A percentile compares a stretch with the other conserved stretches of the same genome.
These are phyloP conservation scores for Zea luxurians DNA, from an alignment of 176 grass and related monocot species.

Conservation along the genomic window DNA sequence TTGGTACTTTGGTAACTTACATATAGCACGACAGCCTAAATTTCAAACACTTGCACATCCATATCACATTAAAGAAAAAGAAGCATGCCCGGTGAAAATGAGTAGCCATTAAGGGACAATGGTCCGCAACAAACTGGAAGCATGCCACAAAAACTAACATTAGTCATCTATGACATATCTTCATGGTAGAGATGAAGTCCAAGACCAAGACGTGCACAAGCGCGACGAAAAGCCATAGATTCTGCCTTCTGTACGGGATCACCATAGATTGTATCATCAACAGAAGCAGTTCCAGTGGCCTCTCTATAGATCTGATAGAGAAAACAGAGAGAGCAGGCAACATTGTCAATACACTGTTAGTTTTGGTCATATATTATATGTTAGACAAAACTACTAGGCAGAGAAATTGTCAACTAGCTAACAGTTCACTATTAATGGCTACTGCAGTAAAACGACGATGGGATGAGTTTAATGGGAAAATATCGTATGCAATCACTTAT, in stretches of 20 bases:
- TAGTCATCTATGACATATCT: slow-evolving; percentile 58
- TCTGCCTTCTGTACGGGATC: slow-evolving; percentile 97
- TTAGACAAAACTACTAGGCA: background rate
- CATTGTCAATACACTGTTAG: slow-evolving; percentile 14
- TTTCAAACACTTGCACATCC: slow-evolving; percentile 23
- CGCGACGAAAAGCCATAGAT: slow-evolving; percentile 97
- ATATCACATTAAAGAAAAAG: slow-evolving; percentile 27
- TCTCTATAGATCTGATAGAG: slow-evolving; percentile 77
- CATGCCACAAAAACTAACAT: slow-evolving; percentile 33
- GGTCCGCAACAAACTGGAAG: background rate
- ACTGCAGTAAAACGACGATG: background rate
- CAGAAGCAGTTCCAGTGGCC: slow-evolving; percentile 73
- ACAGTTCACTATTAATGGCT: background rate
- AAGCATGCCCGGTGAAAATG: slow-evolving; percentile 34
- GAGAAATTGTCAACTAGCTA: background rate
- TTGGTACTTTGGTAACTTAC: slow-evolving; percentile 43
- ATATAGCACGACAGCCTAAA: slow-evolving; percentile 35
- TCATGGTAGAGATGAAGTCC: slow-evolving; percentile 98
- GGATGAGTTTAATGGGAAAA: slow-evolving; percentile 5
- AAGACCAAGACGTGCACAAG: slow-evolving; percentile 89
- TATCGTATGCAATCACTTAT: too few relatives aligned
- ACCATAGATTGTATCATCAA: slow-evolving; percentile 62
- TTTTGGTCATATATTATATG: background rate
- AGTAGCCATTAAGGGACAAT: slow-evolving; percentile 20
- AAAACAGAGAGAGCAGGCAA: background rate